phyloP scores from a whole-genome alignment of 768 basidiomycete genomes.

The Tulasnella sp. region DNA sequence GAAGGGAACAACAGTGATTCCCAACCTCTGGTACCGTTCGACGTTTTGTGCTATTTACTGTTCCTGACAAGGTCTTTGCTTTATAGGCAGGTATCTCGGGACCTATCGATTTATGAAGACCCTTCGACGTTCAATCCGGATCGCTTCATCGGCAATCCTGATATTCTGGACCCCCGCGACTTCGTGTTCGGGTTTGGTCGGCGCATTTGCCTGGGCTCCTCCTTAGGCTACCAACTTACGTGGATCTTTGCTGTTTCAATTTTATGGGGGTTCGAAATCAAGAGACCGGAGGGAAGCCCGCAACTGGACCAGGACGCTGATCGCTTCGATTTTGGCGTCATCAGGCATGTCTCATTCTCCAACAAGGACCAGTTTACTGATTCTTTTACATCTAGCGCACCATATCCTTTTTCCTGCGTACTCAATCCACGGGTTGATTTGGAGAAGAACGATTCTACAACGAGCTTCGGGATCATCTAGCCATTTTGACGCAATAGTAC shows the following conservation, averaged over 20 bases:
- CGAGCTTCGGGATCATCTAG: too few species aligned
- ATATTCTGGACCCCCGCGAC: neutral
- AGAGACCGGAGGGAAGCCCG: neutral
- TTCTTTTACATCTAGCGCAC: neutral
- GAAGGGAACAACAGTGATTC: neutral
- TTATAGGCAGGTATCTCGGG: neutral
- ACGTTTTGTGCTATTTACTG: neutral
- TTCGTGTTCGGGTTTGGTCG: neutral
- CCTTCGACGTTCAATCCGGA: neutral
- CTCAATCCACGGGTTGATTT: neutral
- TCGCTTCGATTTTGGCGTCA: neutral
- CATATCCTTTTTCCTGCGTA: neutral
- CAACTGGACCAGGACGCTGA: neutral
- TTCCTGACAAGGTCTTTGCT: neutral
- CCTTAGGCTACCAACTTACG: neutral
- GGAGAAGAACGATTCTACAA: neutral
- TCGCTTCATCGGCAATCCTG: neutral
- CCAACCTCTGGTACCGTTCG: neutral
- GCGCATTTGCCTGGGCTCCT: constrained; percentile 1
- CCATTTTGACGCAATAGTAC: too few species aligned
- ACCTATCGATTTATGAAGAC: neutral
- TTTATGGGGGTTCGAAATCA: neutral
- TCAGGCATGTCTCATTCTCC: neutral
- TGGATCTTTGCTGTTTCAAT: neutral
- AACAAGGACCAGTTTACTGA: neutral